Conservation (phyloP, 73 alveolate species). For the Symbiodinium natans region DNA sequence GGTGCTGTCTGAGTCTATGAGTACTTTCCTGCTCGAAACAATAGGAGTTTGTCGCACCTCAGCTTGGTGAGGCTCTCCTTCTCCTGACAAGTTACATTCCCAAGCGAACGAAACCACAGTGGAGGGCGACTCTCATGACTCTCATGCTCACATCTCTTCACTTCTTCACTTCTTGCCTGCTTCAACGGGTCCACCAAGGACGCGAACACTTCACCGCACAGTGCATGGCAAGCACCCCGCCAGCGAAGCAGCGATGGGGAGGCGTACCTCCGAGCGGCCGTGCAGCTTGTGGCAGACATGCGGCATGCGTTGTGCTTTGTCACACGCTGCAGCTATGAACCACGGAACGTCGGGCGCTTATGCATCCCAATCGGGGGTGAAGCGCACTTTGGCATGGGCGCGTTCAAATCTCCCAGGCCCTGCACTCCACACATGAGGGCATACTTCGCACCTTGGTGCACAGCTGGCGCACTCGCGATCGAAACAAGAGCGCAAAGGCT, state of each 20-base stretch:
- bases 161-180: constrained; percentile 42
- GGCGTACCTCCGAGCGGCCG: constrained; percentile 84
- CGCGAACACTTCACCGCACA: constrained; percentile 86
- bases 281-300: neutral
- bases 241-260: constrained; percentile 43
- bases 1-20: no score
- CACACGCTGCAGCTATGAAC: no score
- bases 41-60: no score
- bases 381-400: constrained; percentile 89
- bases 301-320: no score
- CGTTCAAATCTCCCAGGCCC: constrained; percentile 74
- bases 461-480: neutral
- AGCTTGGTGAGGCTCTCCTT: constrained; percentile 83
- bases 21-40: no score
- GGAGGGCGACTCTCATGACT: no score
- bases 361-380: no score
- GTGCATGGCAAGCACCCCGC: constrained; percentile 92
- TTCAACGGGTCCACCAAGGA: constrained; percentile 65
- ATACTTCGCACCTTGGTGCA: constrained; percentile 59
- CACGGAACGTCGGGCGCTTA: no score
- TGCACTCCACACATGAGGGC: constrained; percentile 85
- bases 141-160: no score
- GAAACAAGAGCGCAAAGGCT: neutral
- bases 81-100: constrained; percentile 27
- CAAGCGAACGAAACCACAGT: no score